Percentiles rank a stretch among this genome's conserved stretches.
These are phyloP conservation scores for Breynia disticha DNA, from an alignment of 441 rosid species.

Conservation along the genomic window DNA sequence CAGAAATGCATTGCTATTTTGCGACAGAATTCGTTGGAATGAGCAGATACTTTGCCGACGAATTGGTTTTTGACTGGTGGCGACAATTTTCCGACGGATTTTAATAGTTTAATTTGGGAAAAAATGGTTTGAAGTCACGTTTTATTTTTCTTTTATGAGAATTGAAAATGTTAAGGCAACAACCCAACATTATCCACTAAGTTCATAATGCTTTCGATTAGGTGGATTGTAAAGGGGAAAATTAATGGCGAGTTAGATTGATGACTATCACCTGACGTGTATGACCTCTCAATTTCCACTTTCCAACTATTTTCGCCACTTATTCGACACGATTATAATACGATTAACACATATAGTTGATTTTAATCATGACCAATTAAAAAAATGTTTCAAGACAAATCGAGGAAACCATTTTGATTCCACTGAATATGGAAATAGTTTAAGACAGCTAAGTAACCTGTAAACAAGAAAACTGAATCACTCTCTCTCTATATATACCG, in stretches of 20 bases:
- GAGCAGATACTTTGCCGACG: too few species aligned
- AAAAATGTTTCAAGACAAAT: too few species aligned
- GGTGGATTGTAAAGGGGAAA: neutral
- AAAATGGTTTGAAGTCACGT: conserved; percentile 26
- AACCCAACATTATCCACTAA: neutral
- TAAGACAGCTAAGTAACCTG: conserved; percentile 19
- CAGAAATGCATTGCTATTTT: too few species aligned
- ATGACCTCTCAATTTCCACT: neutral
- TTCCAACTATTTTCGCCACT: conserved; percentile 3
- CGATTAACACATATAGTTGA: too few species aligned
- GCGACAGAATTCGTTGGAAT: too few species aligned
- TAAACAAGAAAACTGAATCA: neutral
- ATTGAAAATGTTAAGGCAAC: too few species aligned
- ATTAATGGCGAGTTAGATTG: conserved; percentile 8
- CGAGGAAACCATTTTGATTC: too few species aligned
- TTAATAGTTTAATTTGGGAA: conserved; percentile 3
- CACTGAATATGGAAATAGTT: neutral
- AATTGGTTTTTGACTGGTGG: too few species aligned
- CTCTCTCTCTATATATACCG: conserved; percentile 23
- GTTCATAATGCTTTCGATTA: neutral
- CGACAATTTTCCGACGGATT: too few species aligned
- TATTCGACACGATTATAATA: too few species aligned
- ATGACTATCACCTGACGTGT: conserved; percentile 22
- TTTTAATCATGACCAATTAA: too few species aligned
- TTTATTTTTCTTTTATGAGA: conserved; percentile 5